A percentile compares a stretch with the other conserved stretches of the same genome.
Conservation (phyloP, 768 basidiomycete genomes). For the Lactifluus volemus region DNA sequence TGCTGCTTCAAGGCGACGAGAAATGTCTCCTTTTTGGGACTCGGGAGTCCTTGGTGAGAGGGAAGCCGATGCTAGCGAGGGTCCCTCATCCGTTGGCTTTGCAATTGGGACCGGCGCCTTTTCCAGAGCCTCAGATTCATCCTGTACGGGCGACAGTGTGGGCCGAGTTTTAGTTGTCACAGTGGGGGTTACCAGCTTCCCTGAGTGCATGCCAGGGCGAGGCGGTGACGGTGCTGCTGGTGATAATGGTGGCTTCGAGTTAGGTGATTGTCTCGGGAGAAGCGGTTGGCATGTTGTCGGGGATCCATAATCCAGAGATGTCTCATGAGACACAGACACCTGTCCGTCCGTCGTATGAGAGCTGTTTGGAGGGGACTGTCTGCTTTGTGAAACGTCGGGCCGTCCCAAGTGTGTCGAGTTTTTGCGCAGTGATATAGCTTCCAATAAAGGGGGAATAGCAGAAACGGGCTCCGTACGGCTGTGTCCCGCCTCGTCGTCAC, state of each 20-base stretch:
- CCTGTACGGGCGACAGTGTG: not conserved
- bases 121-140: not conserved
- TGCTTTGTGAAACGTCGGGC: not conserved
- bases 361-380: not conserved
- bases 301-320: not conserved
- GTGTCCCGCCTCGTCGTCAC: conserved; percentile 4
- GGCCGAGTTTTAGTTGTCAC: not conserved
- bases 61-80: not conserved
- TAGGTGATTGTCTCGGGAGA: not conserved
- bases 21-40: not conserved
- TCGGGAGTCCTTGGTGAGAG: not conserved
- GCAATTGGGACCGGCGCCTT: not conserved
- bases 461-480: not conserved
- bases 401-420: not conserved
- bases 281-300: not conserved
- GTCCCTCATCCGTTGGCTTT: not conserved
- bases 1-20: not conserved
- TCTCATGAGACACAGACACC: not conserved
- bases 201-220: not conserved
- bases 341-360: not conserved
- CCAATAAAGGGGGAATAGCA: not conserved
- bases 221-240: not conserved
- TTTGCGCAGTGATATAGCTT: not conserved
- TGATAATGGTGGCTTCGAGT: not conserved
- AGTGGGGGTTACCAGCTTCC: not conserved